Base-by-base conservation (phyloP, 768 basidiomycete species). In the Trametes gibbosa region DNA sequence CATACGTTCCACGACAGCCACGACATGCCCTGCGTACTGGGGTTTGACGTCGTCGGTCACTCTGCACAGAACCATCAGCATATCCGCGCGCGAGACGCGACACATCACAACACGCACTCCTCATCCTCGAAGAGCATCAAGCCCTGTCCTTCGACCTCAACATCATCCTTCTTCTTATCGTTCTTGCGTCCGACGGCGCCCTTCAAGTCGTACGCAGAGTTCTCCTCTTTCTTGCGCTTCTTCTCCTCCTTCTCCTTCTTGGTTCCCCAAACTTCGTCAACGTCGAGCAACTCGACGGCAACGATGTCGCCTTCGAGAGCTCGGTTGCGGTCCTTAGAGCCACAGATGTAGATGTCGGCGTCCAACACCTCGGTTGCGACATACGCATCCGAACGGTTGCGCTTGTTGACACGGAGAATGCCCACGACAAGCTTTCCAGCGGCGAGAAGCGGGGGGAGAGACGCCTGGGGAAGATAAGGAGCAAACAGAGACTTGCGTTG, bases 191-290 rank as follows among this genome's bases (percentile, higher is more conserved):
- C 89, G 35, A 78, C 82, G 42, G 76, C 79, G 6, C 85, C 80
- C 72, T 87, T 92, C 55, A 88, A 70, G 68, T 98, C 96, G 72
- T 95, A 98, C 0, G 95, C 92, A 27, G 94, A 88, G 70, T 95
- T 97, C 76, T 98, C 97, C 76, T 98, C 97, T 83, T 99, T 99
- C 79, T 98, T 98, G 69, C 96, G 83, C 79, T 99, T 98, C 87
- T 99, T 99, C 79, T 98, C 97, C 73, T 98, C 97, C 77, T 99
- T 99, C 78, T 99, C 97, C 76, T 99, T 99, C 82, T 99, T 99
- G 5, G 97, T 97, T 9, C 91, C 89, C 92, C 92, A 92, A 14
- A 97, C 95, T 74, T 98, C 95, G 68, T 98, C 95, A 24, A 98
- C 96, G 66, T 99, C 97, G 55, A 99, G 81, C 45, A 99, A 83